Evolutionary conservation across 495 filamentous ascomycete species (phyloP), one percentile per base, ranked within the genome.

Genomic region (Echria macrotheca): DNA sequence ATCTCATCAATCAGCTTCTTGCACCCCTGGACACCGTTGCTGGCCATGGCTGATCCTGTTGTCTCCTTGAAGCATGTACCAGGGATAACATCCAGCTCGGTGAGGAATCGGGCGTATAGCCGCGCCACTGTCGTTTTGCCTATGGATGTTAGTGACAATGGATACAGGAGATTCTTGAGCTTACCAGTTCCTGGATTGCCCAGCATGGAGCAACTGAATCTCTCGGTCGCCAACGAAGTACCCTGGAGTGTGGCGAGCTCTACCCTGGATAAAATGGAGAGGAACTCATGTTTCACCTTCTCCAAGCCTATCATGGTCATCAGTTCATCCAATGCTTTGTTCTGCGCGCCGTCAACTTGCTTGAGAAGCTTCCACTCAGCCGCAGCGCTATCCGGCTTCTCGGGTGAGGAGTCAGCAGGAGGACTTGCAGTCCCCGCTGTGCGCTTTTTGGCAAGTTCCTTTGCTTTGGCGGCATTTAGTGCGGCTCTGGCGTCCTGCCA

Each of bases 51-150:
- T 0, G 85, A 78, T 0, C 86, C 88, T 0, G 86, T 84, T 0
- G 79, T 86, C 52, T 91, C 86, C 1, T 78, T 58, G 35, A 91
- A 79, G 11, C 49, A 58, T n/a, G 53, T 43, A 0, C 70, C 74
- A 0, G 79, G 66, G 17, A 87, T 67, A 5, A 79, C 75, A 0
- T 79, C 79, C 0, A 87, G 66, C 0, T 81, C 72, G 0, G 76
- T 67, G 2, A 91, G 61, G 47, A 90, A 83, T 35, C 80, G 75
- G 5, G 81, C 85, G 50, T 91, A 94, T 0, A 86, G 62, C 5
- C 85, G 74, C n/a, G 87, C 86, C 11, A 91, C 81, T 0, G 87
- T 91, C 0, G 87, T 91, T 69, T 91, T 94, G 1, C 84, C 83
- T 84, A 43, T 15, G 23, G 26, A 1, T 43, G 21, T 28, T 21